phyloP scores from a whole-genome alignment of 176 grass and related monocot species.

The Ensete glaucum region DNA sequence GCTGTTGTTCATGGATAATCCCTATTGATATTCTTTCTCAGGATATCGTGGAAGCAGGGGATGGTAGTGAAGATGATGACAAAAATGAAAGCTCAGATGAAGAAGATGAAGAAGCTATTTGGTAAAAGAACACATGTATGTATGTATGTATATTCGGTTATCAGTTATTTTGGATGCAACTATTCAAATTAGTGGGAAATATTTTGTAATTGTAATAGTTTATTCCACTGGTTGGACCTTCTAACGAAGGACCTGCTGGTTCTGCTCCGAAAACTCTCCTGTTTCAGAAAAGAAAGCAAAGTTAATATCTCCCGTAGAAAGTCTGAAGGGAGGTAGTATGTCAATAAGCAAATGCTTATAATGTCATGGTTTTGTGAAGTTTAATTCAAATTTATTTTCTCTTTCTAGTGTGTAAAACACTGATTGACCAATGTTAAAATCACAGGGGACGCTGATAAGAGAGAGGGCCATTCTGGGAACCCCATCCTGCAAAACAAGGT shows the following conservation, averaged over 20 bases:
- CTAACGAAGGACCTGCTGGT: conserved; percentile 50
- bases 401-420: not conserved
- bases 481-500: conserved; percentile 61
- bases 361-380: not conserved
- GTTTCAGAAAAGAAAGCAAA: conserved; percentile 78
- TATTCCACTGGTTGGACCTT: conserved; percentile 31
- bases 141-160: not conserved
- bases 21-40: not conserved
- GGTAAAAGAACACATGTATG: conserved; percentile 53
- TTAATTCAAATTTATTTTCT: too few species aligned
- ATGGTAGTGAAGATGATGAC: conserved; percentile 9
- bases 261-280: conserved; percentile 32
- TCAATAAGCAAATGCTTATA: too few species aligned
- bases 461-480: conserved; percentile 47
- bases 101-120: conserved; percentile 46
- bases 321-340: conserved; percentile 43
- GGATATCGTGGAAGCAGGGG: conserved; percentile 20
- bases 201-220: not conserved
- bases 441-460: conserved; percentile 44
- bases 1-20: not conserved
- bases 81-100: conserved; percentile 12
- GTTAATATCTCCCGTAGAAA: conserved; percentile 32
- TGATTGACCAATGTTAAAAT: not conserved
- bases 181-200: not conserved
- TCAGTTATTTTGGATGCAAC: not conserved